Evolutionary conservation across 192 early-diverging fungal genomes (phyloP), one percentile per base, ranked within the genome.

Genomic region (Mortierella hygrophila): DNA sequence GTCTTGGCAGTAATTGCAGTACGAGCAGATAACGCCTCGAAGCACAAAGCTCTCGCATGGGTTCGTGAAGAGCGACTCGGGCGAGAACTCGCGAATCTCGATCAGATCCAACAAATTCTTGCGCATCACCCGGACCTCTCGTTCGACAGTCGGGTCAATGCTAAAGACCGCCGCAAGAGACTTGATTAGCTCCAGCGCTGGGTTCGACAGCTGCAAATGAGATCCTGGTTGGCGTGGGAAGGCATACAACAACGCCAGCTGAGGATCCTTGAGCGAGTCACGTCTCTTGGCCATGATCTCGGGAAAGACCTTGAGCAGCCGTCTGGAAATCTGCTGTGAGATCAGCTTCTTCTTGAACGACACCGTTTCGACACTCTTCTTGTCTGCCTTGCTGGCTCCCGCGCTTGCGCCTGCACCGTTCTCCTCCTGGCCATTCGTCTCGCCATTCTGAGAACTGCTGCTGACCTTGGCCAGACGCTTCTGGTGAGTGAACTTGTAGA

Each of bases 181-280:
- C 77, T 98, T 98, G 42, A 96, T 88, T 78, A 97, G 93, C 82
- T 99, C 97, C 9, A 98, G 90, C 1, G 96, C 95, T 0, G 97
- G 94, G 68, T 96, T 95, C 10, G 85, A 89, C 70, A 95, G 77
- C 29, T 75, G 40, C 18, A 94, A 88, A 87, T 95, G 92, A 3
- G 95, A 95, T 2, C 97, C 97, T 0, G 96, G 95, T 38, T 95
- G 91, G 7, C 81, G 81, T 13, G 95, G 96, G 82, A 96, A 97
- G 7, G 76, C 83, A 57, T 76, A 88, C 77, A 91, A 82, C 18
- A 77, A 41, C 9, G 92, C 90, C 32, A 90, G 26, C 11, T 81
- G 88, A 23, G 90, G 91, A 52, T 91, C 90, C 70, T 83, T 77
- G 40, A 90, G 57, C 21, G 77, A 75, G 6, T 84, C 81, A 38